A percentile compares a stretch with the other conserved stretches of the same genome.
Evolutionary conservation across 371 early-diverging fungal genomes (phyloP).

Genomic region (Dichotomocladium elegans): DNA sequence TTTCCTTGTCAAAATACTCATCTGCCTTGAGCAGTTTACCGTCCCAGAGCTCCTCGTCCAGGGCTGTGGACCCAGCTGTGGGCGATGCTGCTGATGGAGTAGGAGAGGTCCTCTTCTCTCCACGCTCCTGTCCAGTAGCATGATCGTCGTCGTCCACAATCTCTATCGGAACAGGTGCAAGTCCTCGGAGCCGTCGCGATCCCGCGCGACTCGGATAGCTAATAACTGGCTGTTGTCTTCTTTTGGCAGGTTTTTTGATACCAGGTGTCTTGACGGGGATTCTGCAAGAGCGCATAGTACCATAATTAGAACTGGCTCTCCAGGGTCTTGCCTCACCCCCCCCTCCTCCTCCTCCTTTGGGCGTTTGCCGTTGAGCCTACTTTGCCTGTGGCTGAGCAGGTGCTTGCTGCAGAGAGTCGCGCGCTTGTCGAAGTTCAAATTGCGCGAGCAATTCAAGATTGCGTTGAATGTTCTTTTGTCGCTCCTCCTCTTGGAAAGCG

Average conservation of each 20-base stretch:
- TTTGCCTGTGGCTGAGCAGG: conserved; percentile 15
- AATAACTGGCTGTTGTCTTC: neutral
- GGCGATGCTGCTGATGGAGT: neutral
- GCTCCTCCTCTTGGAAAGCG: conserved; percentile 41
- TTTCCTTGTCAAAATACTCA: conserved; percentile 49
- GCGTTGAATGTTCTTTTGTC: conserved; percentile 57
- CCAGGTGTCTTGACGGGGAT: conserved; percentile 5
- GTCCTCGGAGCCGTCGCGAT: conserved; percentile 47
- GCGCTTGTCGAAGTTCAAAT: conserved; percentile 34
- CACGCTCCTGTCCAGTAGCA: conserved; percentile 1
- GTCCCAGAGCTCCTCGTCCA: conserved; percentile 35
- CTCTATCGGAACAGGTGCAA: conserved; percentile 28
- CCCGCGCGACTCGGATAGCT: too few species aligned
- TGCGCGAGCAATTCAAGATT: conserved; percentile 58
- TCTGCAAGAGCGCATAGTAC: neutral
- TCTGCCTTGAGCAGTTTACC: conserved; percentile 51
- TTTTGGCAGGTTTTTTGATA: conserved; percentile 4
- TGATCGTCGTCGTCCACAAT: conserved; percentile 26
- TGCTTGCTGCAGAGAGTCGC: conserved; percentile 13
- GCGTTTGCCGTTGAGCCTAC: too few species aligned
- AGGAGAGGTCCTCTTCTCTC: conserved; percentile 5
- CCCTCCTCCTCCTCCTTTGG: too few species aligned
- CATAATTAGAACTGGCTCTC: neutral
- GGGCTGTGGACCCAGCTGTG: neutral
- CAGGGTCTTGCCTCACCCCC: conserved; percentile 3